A percentile compares a stretch with the other conserved stretches of the same genome.
Conservation (phyloP, 176 grass and related monocot genomes). For the Aegilops sharonensis region DNA sequence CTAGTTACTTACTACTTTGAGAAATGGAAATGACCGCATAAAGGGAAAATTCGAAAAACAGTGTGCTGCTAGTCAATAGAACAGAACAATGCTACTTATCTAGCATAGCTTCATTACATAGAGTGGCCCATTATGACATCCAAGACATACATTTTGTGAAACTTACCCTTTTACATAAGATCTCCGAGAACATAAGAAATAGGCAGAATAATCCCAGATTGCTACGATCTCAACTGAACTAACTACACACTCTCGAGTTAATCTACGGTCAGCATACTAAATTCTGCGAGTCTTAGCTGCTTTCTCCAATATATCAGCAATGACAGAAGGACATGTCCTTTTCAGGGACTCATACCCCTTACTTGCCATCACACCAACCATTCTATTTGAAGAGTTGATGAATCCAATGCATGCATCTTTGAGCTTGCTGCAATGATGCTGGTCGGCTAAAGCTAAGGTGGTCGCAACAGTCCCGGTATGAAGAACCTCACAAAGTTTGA, state of each 20-base stretch:
- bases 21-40: neutral
- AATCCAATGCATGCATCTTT: neutral
- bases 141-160: neutral
- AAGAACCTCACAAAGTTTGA: neutral
- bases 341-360: neutral
- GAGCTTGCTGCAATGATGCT: neutral
- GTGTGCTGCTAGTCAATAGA: neutral
- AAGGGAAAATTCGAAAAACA: neutral
- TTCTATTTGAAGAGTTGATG: neutral
- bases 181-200: neutral
- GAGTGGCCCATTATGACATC: neutral
- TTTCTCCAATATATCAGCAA: neutral
- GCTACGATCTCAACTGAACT: neutral
- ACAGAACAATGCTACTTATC: neutral
- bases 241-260: neutral
- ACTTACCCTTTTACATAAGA: neutral
- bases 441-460: neutral
- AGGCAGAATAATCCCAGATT: neutral
- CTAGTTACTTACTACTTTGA: neutral
- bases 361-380: neutral
- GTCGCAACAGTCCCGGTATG: neutral
- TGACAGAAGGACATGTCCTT: neutral
- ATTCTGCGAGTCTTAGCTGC: neutral
- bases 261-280: neutral
- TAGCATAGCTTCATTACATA: neutral